A percentile compares a stretch with the other conserved stretches of the same genome.
These are phyloP conservation scores for Hyaloperonospora brassicae DNA, from an alignment of 352 stramenopile genomes.

Conservation along the genomic window DNA sequence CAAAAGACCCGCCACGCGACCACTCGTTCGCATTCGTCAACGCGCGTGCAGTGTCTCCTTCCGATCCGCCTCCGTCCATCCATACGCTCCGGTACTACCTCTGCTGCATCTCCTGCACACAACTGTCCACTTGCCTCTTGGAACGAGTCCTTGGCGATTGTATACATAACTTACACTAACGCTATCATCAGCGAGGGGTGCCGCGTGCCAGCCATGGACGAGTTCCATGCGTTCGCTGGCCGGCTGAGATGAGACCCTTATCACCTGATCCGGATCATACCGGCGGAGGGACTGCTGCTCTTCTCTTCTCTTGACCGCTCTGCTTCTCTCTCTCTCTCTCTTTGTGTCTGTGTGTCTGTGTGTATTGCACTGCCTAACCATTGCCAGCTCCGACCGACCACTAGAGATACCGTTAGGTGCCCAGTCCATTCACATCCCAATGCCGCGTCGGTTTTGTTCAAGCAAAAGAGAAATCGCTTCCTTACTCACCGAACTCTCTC, in stretches of 20 bases:
- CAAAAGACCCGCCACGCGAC: no score
- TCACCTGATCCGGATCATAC: conserved; percentile 59
- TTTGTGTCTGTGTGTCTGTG: neutral
- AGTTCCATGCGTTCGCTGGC: conserved; percentile 32
- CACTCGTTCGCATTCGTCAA: no score
- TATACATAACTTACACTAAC: conserved; percentile 19
- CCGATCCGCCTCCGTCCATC: no score
- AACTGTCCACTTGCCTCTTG: no score
- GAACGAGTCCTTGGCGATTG: no score
- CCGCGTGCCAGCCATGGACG: conserved; percentile 36
- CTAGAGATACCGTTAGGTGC: no score
- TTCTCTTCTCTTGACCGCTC: neutral
- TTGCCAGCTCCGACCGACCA: no score
- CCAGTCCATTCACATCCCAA: neutral
- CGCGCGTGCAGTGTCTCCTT: no score
- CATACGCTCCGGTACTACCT: no score
- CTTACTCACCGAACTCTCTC: neutral
- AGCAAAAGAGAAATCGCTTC: neutral
- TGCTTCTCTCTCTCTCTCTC: neutral
- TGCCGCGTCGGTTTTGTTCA: neutral
- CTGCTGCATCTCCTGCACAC: no score
- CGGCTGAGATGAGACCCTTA: conserved; percentile 59
- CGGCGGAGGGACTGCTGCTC: conserved; percentile 50
- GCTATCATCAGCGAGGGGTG: conserved; percentile 52
- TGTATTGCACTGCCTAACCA: no score